Evolutionary conservation across 2,329 filamentous ascomycete genomes (phyloP).

Genomic region (Drechslerella coelobrocha): DNA sequence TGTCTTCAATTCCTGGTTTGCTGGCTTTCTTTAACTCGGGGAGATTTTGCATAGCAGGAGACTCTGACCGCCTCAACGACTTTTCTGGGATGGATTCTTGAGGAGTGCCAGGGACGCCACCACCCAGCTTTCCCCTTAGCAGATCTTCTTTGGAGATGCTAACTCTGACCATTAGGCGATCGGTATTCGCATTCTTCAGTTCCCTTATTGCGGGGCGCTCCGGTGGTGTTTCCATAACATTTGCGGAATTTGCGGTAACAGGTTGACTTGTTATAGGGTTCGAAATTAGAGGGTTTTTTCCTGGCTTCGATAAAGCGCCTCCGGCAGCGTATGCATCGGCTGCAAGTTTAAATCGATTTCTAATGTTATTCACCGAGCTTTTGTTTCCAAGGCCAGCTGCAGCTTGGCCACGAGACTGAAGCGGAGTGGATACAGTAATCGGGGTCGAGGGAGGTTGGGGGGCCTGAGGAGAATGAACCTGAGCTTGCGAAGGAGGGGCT

Average conservation of each 20-base stretch:
- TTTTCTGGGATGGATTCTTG: conserved; percentile 43
- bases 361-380: conserved; percentile 28
- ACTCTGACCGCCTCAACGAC: conserved; percentile 35
- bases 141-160: conserved; percentile 45
- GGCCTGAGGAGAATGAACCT: conserved; percentile 17
- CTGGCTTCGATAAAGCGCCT: conserved; percentile 28
- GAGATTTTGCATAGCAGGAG: conserved; percentile 42
- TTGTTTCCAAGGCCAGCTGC: conserved; percentile 24
- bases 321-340: conserved; percentile 42
- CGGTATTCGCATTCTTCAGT: conserved; percentile 16
- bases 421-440: conserved; percentile 5
- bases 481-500: conserved; percentile 11
- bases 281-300: conserved; percentile 11
- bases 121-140: conserved; percentile 19
- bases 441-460: conserved; percentile 10
- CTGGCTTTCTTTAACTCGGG: conserved; percentile 22
- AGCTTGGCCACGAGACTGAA: conserved; percentile 20
- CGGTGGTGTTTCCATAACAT: background rate
- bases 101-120: background rate
- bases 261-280: conserved; percentile 4
- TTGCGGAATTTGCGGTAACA: background rate
- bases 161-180: conserved; percentile 36
- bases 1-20: conserved; percentile 1
- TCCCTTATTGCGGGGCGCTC: conserved; percentile 36
- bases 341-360: conserved; percentile 26